Percentiles rank a stretch among this genome's conserved stretches.
These are phyloP conservation scores for Micractinium sp. DNA, from an alignment of 139 green algal genomes.

Conservation along the genomic window DNA sequence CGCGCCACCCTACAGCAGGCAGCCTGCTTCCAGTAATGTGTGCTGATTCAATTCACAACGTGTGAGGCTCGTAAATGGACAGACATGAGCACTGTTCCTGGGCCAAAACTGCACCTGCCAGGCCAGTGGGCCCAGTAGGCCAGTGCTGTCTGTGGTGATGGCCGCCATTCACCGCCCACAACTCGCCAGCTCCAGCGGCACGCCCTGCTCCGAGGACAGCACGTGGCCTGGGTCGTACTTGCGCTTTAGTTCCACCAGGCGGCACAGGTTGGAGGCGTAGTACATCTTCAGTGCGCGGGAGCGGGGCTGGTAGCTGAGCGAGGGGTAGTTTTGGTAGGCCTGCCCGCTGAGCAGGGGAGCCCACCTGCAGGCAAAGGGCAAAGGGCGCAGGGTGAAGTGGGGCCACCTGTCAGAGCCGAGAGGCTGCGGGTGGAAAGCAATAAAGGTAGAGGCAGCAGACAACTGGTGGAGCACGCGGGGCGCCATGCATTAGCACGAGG, in stretches of 20 bases:
- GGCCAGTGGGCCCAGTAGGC: too few species aligned
- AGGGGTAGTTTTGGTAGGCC: constrained; percentile 27
- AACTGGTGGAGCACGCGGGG: too few species aligned
- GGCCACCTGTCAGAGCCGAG: background rate
- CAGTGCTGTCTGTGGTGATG: too few species aligned
- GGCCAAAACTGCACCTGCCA: too few species aligned
- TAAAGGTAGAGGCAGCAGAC: too few species aligned
- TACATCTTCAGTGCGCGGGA: background rate
- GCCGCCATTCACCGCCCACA: too few species aligned
- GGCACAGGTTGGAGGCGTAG: constrained; percentile 10
- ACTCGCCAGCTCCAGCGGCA: background rate
- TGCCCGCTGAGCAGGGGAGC: background rate
- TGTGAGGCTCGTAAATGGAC: too few species aligned
- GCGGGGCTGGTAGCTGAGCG: background rate
- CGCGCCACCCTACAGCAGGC: too few species aligned
- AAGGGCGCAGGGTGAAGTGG: background rate
- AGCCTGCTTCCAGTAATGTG: too few species aligned
- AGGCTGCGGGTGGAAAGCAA: background rate
- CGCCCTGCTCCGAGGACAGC: background rate
- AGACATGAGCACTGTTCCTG: too few species aligned
- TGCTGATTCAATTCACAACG: too few species aligned
- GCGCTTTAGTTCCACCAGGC: background rate
- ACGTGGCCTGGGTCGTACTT: constrained; percentile 11
- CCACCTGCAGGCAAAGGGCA: background rate
- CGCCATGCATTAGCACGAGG: too few species aligned